phyloP scores from a whole-genome alignment of 2,329 filamentous ascomycete genomes.

The Fusarium brachygibbosum region DNA sequence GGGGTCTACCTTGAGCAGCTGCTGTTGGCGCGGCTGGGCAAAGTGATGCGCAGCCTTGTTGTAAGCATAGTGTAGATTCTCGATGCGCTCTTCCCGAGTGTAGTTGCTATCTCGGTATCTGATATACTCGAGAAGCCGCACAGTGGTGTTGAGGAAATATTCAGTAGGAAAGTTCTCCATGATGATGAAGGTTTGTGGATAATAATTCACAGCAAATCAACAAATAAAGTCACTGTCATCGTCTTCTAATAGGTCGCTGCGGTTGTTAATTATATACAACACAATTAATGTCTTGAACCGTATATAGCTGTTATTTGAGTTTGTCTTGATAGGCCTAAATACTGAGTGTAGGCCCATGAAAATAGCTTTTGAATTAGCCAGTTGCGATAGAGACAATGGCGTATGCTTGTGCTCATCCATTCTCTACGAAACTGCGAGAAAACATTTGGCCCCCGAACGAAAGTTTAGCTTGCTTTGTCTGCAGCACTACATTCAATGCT shows the following conservation, averaged over 20 bases:
- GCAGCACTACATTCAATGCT: rapidly evolving
- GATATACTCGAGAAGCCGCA: not conserved
- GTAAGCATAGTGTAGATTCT: constrained; percentile 1
- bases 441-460: not conserved
- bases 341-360: too few relatives aligned
- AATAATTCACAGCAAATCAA: not conserved
- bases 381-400: not conserved
- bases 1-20: not conserved
- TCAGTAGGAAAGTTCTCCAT: constrained; percentile 1
- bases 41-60: not conserved
- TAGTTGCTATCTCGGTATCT: not conserved
- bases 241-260: too few relatives aligned
- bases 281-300: not conserved
- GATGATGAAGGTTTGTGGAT: not conserved
- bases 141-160: not conserved
- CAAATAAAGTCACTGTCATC: not conserved
- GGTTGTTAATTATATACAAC: not conserved
- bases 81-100: not conserved
- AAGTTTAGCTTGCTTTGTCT: not conserved
- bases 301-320: rapidly evolving
- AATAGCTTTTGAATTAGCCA: too few relatives aligned
- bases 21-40: not conserved
- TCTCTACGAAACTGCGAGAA: too few relatives aligned
- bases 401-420: too few relatives aligned
- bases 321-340: not conserved